Evolutionary conservation across 495 filamentous ascomycete genomes (phyloP).

Genomic region (Aspergillus cristatus): DNA sequence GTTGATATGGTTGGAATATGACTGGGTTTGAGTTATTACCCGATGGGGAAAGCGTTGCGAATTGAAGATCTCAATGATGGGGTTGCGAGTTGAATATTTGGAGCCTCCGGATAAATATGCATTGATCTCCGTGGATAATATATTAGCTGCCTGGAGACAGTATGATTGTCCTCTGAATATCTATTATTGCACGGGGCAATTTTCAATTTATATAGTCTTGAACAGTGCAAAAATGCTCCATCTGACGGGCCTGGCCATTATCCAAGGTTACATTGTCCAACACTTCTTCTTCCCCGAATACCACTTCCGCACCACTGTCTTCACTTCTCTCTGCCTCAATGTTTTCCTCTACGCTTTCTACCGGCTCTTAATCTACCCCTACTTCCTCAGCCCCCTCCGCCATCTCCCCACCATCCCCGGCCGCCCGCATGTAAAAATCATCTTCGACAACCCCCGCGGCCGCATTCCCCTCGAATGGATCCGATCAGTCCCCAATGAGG

Average conservation of each 20-base stretch:
- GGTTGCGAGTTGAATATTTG: no score
- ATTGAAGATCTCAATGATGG: no score
- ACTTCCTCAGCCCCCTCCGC: conserved; percentile 60
- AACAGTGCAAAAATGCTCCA: conserved; percentile 5
- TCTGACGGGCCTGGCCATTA: conserved; percentile 15
- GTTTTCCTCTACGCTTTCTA: conserved; percentile 30
- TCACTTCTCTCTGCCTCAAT: conserved; percentile 18
- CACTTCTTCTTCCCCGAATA: conserved; percentile 17
- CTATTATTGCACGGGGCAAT: no score
- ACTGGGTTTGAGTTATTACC: no score
- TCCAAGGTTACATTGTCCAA: conserved; percentile 24
- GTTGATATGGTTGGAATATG: no score
- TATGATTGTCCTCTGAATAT: no score
- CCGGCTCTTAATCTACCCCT: conserved; percentile 56
- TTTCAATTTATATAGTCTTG: no score
- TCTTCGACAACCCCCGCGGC: conserved; percentile 52
- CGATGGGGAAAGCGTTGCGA: conserved; percentile 7
- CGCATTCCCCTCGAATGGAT: conserved; percentile 57
- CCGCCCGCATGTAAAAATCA: conserved; percentile 47
- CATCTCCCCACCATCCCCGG: conserved; percentile 53
- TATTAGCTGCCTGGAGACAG: no score
- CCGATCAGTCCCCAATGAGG: conserved; percentile 70
- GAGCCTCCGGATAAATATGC: no score
- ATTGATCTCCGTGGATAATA: no score
- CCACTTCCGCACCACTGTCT: conserved; percentile 14